phyloP scores from a whole-genome alignment of 306 rosid species.

The Lathyrus oleraceus region DNA sequence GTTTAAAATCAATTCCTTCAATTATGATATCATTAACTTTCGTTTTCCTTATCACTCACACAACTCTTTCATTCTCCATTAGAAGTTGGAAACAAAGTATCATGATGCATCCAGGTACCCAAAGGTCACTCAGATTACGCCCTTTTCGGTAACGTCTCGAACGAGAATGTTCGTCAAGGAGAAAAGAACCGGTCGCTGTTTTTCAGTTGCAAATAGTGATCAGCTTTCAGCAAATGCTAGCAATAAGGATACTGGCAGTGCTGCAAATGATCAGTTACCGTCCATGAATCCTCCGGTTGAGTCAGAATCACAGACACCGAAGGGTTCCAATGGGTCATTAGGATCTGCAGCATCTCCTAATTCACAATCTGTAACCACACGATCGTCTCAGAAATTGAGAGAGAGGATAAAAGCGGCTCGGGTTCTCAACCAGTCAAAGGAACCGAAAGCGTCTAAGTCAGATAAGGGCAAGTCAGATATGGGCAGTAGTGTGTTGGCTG shows the following conservation, averaged over 20 bases:
- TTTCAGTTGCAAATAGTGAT: conserved; percentile 67
- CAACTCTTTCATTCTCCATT: conserved; percentile 38
- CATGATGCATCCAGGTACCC: conserved; percentile 48
- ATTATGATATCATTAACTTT: conserved; percentile 23
- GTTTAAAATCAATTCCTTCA: conserved; percentile 23
- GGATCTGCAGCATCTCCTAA: conserved; percentile 39
- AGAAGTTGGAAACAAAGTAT: conserved; percentile 61
- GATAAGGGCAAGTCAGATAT: conserved; percentile 72
- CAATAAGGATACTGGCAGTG: conserved; percentile 44
- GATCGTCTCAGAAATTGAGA: conserved; percentile 63
- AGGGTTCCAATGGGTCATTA: conserved; percentile 42
- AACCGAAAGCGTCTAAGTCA: conserved; percentile 59
- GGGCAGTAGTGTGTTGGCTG: conserved; percentile 78
- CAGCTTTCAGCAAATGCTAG: conserved; percentile 55
- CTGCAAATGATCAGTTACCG: conserved; percentile 43
- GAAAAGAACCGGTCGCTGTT: conserved; percentile 42
- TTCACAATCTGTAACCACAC: conserved; percentile 41
- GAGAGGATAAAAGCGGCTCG: conserved; percentile 90
- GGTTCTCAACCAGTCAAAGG: conserved; percentile 55
- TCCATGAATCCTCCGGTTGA: conserved; percentile 39
- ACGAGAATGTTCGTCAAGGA: conserved; percentile 49
- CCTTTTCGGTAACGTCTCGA: conserved; percentile 37
- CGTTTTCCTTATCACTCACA: conserved; percentile 33
- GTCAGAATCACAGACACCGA: conserved; percentile 45
- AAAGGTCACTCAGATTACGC: not conserved